These are phyloP conservation scores for Boletellus dicymbophilus DNA, from an alignment of 1,284 basidiomycete species.

Conservation along the genomic window DNA sequence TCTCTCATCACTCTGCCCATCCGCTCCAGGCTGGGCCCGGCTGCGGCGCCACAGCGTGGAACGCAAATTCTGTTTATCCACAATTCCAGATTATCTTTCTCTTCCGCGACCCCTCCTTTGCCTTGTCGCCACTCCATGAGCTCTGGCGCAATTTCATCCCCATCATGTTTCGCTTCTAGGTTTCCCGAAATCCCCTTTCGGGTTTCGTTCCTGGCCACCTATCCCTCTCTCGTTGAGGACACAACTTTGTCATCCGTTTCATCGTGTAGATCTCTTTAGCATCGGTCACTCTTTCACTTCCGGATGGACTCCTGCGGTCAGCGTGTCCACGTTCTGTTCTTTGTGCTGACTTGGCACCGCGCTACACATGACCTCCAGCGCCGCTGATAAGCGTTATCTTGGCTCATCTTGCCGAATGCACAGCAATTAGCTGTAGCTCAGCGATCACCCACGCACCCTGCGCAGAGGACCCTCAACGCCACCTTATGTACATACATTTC, in stretches of 20 bases:
- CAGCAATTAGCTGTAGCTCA: not conserved
- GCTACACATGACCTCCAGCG: conserved; percentile 5
- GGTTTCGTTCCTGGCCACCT: not conserved
- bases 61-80: not conserved
- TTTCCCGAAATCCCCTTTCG: not conserved
- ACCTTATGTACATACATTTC: conserved; percentile 13
- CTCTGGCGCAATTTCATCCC: not conserved
- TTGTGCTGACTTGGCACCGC: not conserved
- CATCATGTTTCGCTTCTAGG: no score
- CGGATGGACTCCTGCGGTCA: no score
- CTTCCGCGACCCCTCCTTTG: no score
- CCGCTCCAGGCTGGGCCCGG: not conserved
- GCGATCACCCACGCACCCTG: conserved; percentile 8
- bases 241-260: no score
- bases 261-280: no score
- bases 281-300: no score
- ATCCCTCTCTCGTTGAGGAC: no score
- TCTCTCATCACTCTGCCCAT: conserved; percentile 1
- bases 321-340: no score
- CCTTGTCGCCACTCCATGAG: conserved; percentile 10
- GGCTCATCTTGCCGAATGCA: not conserved
- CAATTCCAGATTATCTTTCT: no score
- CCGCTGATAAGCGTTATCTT: conserved; percentile 19
- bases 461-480: conserved; percentile 11
- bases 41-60: no score